These are phyloP conservation scores for Wallacemonas sp. DNA, from an alignment of 208 protist genomes.

Conservation along the genomic window DNA sequence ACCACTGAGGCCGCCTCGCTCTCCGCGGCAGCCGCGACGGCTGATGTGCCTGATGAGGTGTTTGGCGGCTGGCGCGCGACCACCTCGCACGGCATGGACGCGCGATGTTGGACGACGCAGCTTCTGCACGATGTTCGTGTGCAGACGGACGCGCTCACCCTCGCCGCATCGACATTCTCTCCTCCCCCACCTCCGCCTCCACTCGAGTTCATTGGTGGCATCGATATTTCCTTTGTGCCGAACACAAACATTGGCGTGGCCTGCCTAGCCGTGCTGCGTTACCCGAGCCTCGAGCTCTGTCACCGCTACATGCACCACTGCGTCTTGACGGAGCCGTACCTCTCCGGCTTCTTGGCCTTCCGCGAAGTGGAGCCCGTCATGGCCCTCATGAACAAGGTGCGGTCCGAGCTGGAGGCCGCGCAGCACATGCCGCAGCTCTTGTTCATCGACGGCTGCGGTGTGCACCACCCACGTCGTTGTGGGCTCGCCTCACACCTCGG, in stretches of 20 bases:
- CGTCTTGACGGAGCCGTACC: conserved; percentile 84
- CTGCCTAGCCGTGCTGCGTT: conserved; percentile 66
- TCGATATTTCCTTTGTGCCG: conserved; percentile 84
- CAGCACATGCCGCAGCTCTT: conserved; percentile 80
- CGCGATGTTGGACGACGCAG: conserved; percentile 14
- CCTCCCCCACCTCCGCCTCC: conserved; percentile 20
- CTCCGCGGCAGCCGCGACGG: background rate
- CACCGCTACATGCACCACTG: conserved; percentile 59
- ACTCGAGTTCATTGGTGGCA: conserved; percentile 53
- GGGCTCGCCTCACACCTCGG: conserved; percentile 95
- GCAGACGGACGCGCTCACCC: no score
- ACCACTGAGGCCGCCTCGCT: background rate
- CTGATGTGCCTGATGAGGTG: background rate
- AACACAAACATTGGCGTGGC: conserved; percentile 58
- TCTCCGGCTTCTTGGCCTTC: conserved; percentile 96
- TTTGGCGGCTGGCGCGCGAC: background rate
- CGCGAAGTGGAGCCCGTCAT: conserved; percentile 82
- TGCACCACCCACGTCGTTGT: conserved; percentile 92
- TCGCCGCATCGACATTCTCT: background rate
- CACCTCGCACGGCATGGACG: background rate
- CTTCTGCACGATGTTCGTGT: conserved; percentile 15
- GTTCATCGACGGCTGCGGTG: conserved; percentile 96
- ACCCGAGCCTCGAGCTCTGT: conserved; percentile 51
- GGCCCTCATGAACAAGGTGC: conserved; percentile 40
- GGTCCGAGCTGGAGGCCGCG: conserved; percentile 26